Conservation (phyloP, 805 yeast species). For the Candida nonsorbophila region DNA sequence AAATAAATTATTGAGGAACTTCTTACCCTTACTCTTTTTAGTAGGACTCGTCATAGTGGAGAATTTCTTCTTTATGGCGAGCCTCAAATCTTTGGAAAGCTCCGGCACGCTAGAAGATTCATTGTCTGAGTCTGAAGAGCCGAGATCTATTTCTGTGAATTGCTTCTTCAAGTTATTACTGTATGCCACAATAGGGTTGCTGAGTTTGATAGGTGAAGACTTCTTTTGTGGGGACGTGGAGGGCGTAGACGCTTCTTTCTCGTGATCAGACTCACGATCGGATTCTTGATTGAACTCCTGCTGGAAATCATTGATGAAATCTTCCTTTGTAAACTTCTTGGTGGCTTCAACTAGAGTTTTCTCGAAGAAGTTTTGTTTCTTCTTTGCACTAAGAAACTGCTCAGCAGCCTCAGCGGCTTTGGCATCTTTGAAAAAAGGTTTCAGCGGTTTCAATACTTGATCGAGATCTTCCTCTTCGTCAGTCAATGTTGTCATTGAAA, state of each 20-base stretch:
- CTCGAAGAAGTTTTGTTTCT: slow-evolving; percentile 18
- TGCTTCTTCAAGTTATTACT: slow-evolving; percentile 25
- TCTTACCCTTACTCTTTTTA: slow-evolving; percentile 1
- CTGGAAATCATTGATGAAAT: slow-evolving; percentile 29
- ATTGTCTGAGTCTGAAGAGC: slow-evolving; percentile 7
- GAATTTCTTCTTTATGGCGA: slow-evolving; percentile 6
- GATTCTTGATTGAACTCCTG: too few relatives aligned
- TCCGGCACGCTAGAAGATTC: slow-evolving; percentile 4
- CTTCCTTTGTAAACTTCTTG: slow-evolving; percentile 24
- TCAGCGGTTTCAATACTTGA: slow-evolving; percentile 15
- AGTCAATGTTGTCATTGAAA: slow-evolving; percentile 25
- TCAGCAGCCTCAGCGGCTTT: slow-evolving; percentile 21
- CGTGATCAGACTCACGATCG: slow-evolving; percentile 16
- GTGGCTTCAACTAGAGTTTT: slow-evolving; percentile 2
- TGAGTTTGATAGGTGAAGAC: slow-evolving; percentile 6
- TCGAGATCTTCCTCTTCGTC: slow-evolving; percentile 36
- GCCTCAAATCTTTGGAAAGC: slow-evolving; percentile 7
- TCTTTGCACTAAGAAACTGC: slow-evolving; percentile 27
- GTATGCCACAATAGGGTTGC: slow-evolving; percentile 29
- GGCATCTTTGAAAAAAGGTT: slow-evolving; percentile 11
- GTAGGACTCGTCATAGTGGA: slow-evolving; percentile 1
- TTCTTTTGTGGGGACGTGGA: slow-evolving; percentile 6
- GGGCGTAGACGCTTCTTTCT: slow-evolving; percentile 6
- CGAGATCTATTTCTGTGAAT: slow-evolving; percentile 8
- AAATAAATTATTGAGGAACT: slow-evolving; percentile 6